Evolutionary conservation across 306 rosid species (phyloP).

Genomic region (Senna siamea): DNA sequence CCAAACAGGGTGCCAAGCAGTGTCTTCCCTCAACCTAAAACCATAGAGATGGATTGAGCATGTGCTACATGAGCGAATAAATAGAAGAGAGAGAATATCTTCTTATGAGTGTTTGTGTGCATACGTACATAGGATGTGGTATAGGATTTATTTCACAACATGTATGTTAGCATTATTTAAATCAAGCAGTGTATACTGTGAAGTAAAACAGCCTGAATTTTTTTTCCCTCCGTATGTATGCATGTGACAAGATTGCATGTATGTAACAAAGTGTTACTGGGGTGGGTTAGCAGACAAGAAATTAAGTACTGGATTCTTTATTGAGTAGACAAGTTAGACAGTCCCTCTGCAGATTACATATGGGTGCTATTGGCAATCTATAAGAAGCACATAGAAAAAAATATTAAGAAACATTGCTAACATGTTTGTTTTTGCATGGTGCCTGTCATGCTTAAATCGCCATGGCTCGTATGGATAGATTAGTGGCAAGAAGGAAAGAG

Average conservation of each 20-base stretch:
- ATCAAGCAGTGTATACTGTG: slow-evolving; percentile 1
- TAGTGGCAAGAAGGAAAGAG: slow-evolving; percentile 88
- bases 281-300: slow-evolving; percentile 25
- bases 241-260: not conserved
- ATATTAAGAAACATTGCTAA: slow-evolving; percentile 40
- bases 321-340: slow-evolving; percentile 21
- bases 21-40: slow-evolving; percentile 82
- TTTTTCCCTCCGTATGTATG: slow-evolving; percentile 7
- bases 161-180: slow-evolving; percentile 8
- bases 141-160: not conserved
- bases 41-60: slow-evolving; percentile 30
- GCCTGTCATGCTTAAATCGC: slow-evolving; percentile 96
- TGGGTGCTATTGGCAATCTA: slow-evolving; percentile 19
- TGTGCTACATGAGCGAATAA: slow-evolving; percentile 18
- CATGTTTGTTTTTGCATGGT: slow-evolving; percentile 99
- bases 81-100: not conserved
- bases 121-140: slow-evolving; percentile 1
- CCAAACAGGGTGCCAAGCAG: slow-evolving; percentile 93
- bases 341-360: slow-evolving; percentile 1
- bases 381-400: slow-evolving; percentile 21
- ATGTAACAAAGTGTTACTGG: slow-evolving; percentile 3
- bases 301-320: slow-evolving; percentile 18
- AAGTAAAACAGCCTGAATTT: slow-evolving; percentile 9
- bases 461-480: slow-evolving; percentile 97
- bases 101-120: not conserved